Evolutionary conservation across 768 basidiomycete genomes (phyloP), one percentile per base, ranked within the genome.

Genomic region (Mycena galericulata): DNA sequence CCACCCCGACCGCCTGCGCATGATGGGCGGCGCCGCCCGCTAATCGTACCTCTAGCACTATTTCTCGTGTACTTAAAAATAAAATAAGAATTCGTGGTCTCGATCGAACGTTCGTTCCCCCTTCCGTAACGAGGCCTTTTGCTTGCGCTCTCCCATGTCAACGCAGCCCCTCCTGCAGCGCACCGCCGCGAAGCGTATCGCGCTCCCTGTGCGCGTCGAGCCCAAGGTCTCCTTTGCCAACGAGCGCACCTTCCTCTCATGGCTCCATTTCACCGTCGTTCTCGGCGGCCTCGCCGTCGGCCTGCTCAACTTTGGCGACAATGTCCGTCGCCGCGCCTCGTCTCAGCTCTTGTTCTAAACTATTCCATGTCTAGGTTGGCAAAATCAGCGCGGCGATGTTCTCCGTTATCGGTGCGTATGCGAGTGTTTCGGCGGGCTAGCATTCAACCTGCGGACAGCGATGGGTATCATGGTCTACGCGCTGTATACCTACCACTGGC

Each of bases 381-480:
- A 96, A 92, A 82, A 97, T 98, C 67, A 95, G 94, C 73, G 97
- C 97, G 22, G 96, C 91, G 14, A 92, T 99, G 93, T 99, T 98
- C 83, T 98, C 96, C 22, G 80, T 92, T 65, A 95, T 99, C 71
- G 95, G 96, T 96, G 72, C 64, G 91, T 53, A 2, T 15, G 14
- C 22, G 34, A 4, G 6, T n/a, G n/a, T 8, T 46, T 6, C n/a
- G 9, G 14, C 22, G 6, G 40, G 9, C 9, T 41, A 15, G 9
- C 5, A 15, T 41, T 41, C 17, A 41, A 41, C 18, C 18, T 41
- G 22, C 51, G 54, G 50, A 30, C 74, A 97, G 97, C 97, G 40
- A 94, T 99, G 90, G 94, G 89, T 24, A 96, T 99, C 67, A 99
- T 99, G 98, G 77, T 94, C 12, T 99, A 99, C 79, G 97, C 98